Conservation (phyloP, 1,284 basidiomycete species). For the Cryptococcus sp. region DNA sequence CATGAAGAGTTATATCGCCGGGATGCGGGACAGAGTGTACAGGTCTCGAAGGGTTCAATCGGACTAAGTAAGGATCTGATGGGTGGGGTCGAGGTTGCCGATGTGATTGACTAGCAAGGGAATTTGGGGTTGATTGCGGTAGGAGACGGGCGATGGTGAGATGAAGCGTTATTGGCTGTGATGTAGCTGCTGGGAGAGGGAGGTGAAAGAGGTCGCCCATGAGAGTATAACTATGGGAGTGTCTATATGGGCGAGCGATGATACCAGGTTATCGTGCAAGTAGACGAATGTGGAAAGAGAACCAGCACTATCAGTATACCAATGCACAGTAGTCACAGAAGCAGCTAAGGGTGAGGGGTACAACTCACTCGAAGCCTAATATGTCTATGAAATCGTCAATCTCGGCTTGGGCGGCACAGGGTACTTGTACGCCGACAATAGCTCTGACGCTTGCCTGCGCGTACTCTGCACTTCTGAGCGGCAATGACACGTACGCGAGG, state of each 20-base stretch:
- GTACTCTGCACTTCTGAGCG: conserved; percentile 40
- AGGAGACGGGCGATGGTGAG: conserved; percentile 33
- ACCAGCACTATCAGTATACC: too few species aligned
- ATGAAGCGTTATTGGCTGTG: conserved; percentile 29
- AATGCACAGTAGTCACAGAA: neutral
- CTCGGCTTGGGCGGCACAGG: conserved; percentile 22
- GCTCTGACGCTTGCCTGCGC: conserved; percentile 39
- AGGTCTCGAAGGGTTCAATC: conserved; percentile 37
- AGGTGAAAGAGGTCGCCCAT: conserved; percentile 42
- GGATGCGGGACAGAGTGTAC: conserved; percentile 29
- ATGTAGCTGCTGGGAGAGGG: conserved; percentile 29
- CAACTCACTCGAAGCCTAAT: conserved; percentile 43
- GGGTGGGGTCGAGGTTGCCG: neutral
- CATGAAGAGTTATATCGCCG: conserved; percentile 31
- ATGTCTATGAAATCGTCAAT: conserved; percentile 39
- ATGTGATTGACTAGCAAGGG: neutral
- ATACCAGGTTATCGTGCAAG: neutral
- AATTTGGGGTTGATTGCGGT: conserved; percentile 2
- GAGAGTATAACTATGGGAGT: conserved; percentile 37
- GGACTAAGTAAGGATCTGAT: conserved; percentile 41
- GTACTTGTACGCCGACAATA: conserved; percentile 33
- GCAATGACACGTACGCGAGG: conserved; percentile 35
- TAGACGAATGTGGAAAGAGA: neutral
- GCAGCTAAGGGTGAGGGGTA: neutral
- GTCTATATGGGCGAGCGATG: conserved; percentile 19